Percentiles rank a stretch among this genome's conserved stretches.
Conservation (phyloP, 2,329 filamentous ascomycete species). For the Exophiala dermatitidis region DNA sequence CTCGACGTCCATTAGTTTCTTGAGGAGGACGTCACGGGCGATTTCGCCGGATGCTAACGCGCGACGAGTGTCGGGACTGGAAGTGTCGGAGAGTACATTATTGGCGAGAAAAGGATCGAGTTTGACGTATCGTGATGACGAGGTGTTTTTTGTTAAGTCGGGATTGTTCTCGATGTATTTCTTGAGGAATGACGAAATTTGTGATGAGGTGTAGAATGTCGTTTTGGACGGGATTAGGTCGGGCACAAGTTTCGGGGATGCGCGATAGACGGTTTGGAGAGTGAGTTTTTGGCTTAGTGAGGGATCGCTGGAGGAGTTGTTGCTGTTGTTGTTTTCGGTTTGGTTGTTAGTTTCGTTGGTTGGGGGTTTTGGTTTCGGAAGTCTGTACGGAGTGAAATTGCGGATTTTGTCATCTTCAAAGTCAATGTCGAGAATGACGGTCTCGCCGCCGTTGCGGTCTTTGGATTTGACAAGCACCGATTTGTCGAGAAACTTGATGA, state of each 20-base stretch:
- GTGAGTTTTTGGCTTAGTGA: conserved; percentile 37
- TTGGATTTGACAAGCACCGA: conserved; percentile 56
- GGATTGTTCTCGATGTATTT: conserved; percentile 45
- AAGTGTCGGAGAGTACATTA: conserved; percentile 48
- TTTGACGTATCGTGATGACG: conserved; percentile 50
- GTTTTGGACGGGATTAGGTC: conserved; percentile 47
- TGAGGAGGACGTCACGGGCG: conserved; percentile 54
- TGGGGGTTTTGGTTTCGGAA: conserved; percentile 50
- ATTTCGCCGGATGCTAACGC: conserved; percentile 52
- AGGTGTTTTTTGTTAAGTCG: conserved; percentile 13
- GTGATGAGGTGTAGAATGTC: conserved; percentile 53
- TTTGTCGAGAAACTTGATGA: conserved; percentile 62
- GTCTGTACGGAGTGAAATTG: conserved; percentile 55
- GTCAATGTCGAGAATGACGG: conserved; percentile 57
- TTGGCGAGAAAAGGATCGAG: conserved; percentile 58
- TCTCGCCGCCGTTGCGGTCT: conserved; percentile 57
- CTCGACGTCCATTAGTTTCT: conserved; percentile 47
- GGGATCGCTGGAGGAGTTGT: conserved; percentile 33
- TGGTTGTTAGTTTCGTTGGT: conserved; percentile 27
- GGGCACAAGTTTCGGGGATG: conserved; percentile 51
- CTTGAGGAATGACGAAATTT: conserved; percentile 52
- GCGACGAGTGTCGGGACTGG: conserved; percentile 46
- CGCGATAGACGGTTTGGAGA: conserved; percentile 49
- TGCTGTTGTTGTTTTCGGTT: conserved; percentile 34
- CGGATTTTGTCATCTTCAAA: conserved; percentile 50